phyloP scores from a whole-genome alignment of 345 rosid species.

The Moringa oleifera region DNA sequence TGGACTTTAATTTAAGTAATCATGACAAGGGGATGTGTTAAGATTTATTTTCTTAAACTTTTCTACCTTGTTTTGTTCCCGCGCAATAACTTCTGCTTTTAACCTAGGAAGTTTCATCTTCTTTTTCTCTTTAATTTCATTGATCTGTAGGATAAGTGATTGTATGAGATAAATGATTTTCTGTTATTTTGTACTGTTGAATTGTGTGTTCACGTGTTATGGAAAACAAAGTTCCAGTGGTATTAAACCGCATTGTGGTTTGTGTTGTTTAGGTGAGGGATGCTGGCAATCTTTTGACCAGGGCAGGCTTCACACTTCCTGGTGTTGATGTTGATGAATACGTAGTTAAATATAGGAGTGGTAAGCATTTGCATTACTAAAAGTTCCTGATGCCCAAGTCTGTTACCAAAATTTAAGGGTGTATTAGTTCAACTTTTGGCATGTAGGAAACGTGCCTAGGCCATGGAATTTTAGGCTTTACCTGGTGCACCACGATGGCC shows the following conservation, averaged over 20 bases:
- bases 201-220: background rate
- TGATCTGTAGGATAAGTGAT: background rate
- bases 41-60: too few relatives aligned
- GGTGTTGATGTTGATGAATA: slow-evolving; percentile 93
- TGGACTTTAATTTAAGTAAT: too few relatives aligned
- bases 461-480: background rate
- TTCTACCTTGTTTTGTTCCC: too few relatives aligned
- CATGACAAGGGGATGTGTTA: too few relatives aligned
- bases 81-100: background rate
- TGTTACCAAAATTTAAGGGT: too few relatives aligned
- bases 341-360: slow-evolving; percentile 71
- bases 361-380: slow-evolving; percentile 47
- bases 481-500: too few relatives aligned
- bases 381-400: too few relatives aligned
- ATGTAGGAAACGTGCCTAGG: too few relatives aligned
- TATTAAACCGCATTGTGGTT: background rate
- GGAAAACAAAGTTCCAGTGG: background rate
- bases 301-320: slow-evolving; percentile 95
- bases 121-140: background rate
- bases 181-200: background rate
- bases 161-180: background rate
- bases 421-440: too few relatives aligned
- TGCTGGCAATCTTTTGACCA: slow-evolving; percentile 92
- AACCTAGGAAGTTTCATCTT: background rate
- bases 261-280: slow-evolving; percentile 63